These are phyloP conservation scores for Hymenoscyphus linearis DNA, from an alignment of 2,329 filamentous ascomycete genomes.

Conservation along the genomic window DNA sequence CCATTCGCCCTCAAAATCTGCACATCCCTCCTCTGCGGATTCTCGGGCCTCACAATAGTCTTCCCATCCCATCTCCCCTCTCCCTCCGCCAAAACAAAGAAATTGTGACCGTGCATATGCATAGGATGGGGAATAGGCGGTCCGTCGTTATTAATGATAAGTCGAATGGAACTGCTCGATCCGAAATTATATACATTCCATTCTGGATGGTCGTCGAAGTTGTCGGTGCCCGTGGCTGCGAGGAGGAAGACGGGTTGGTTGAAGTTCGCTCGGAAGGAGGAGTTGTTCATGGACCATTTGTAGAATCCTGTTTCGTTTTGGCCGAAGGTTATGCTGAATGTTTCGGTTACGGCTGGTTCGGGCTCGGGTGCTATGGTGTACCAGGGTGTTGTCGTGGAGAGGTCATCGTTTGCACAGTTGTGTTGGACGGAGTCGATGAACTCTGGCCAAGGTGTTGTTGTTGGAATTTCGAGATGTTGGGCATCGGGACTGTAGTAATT, in stretches of 20 bases:
- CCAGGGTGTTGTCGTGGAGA: conserved; percentile 20
- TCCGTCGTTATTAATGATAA: conserved; percentile 46
- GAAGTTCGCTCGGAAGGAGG: conserved; percentile 4
- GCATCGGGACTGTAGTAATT: no score
- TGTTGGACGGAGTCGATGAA: conserved; percentile 5
- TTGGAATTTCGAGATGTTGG: no score
- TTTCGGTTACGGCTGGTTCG: conserved; percentile 16
- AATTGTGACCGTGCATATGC: conserved; percentile 62
- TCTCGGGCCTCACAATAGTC: conserved; percentile 37
- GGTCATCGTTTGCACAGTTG: conserved; percentile 17
- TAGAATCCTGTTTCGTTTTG: conserved; percentile 40
- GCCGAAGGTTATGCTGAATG: conserved; percentile 36
- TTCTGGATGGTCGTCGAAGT: not conserved
- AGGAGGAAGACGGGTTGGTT: conserved; percentile 4
- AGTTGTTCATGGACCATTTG: conserved; percentile 3
- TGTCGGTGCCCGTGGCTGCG: not conserved
- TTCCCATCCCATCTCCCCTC: conserved; percentile 25
- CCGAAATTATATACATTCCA: conserved; percentile 5
- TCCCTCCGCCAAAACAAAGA: conserved; percentile 56
- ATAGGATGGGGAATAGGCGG: conserved; percentile 52
- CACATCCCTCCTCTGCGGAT: conserved; percentile 47
- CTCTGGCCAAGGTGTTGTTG: conserved; percentile 15
- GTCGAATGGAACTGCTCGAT: conserved; percentile 16
- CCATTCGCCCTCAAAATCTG: conserved; percentile 39
- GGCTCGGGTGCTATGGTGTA: conserved; percentile 20